Base-by-base conservation (phyloP, 305 asterid species). In the Petunia hybrid region DNA sequence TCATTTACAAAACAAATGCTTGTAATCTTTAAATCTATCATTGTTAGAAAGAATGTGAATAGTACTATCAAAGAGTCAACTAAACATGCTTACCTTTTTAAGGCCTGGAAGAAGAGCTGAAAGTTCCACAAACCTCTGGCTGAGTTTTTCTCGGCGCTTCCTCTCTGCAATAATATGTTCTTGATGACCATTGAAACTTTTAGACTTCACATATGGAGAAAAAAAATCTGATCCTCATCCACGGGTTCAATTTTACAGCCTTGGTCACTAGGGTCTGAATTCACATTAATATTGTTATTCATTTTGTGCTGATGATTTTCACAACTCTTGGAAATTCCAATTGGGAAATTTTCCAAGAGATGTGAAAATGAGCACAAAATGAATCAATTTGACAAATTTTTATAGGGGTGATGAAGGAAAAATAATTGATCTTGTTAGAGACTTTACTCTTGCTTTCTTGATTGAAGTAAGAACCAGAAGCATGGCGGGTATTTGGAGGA, bases 71-170 rank as follows among this genome's bases (percentile, higher is more conserved):
- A 22, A 22, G 31, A 22, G 31, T 22, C 31, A 22, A 22, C 31
- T 22, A 22, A 61, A 51, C 40, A 9, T 0, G 7, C 5, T n/a
- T 82, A 90, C 94, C 89, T 91, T 91, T 81, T 91, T 91, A 40
- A 91, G 88, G 13, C 90, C 89, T 4, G 92, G 94, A 83, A 89
- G 89, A 63, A 91, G 87, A 10, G 89, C 59, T 1, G 94, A 87
- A 67, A 91, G 94, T 43, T 89, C 84, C 4, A 91, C 81, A 56
- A 91, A 91, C 16, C 83, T 79, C 80, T 86, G 92, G 84, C 90
- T 85, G 22, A 91, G 92, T 51, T 86, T 91, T 86, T 91, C 91
- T 43, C 94, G 77, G 8, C 94, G 83, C 85, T 89, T 88, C 3
- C 94, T 86, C 84, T 91, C 92, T 0, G 94, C 91, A 6, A 90